Base-by-base conservation (phyloP, 148 eudicot species). In the Arbutus unedo region DNA sequence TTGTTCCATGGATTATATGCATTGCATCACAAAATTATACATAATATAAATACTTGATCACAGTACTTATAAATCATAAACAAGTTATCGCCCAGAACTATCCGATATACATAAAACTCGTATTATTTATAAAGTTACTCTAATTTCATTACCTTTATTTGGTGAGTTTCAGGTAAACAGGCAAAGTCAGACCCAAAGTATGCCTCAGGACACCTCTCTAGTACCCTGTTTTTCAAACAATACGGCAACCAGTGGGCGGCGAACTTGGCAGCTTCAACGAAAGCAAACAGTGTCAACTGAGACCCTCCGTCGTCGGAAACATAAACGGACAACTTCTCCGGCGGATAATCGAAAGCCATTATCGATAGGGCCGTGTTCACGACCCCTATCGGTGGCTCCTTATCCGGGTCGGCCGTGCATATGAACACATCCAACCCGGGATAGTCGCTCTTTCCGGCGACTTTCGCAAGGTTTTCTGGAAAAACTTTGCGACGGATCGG, bases 271-370 rank as follows among this genome's bases (percentile, higher is more conserved):
- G 98, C 96, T 87, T 95, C 96, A 82, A 89, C 64, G 72, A 95
- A 88, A 0, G 96, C 98, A 83, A 91, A 95, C 6, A 95, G 87
- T 6, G 96, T 92, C 8, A 85, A 78, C 85, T 88, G 85, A 44
- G 98, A 91, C 59, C 98, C 98, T 60, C 98, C 98, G 45, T 95
- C 98, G 45, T 95, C 98, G 6, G 98, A 95, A 13, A 95, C 86
- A 43, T 95, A 95, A 0, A 95, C 87, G n/a, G 98, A 92, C 3
- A 93, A 38, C 84, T 95, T 95, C 67, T 93, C 92, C 0, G 89
- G 66, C 21, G 95, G 93, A 76, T 93, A 93, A 21, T 95, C 95
- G 21, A 92, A 93, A 0, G 96, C 93, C 98, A 95, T 81, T 16
- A 95, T 96, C n/a, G 98, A 91, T 77, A 95, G 71, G 7, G 94